Conservation (phyloP, 2,329 filamentous ascomycete species). For the Pseudogymnoascus sp. region DNA sequence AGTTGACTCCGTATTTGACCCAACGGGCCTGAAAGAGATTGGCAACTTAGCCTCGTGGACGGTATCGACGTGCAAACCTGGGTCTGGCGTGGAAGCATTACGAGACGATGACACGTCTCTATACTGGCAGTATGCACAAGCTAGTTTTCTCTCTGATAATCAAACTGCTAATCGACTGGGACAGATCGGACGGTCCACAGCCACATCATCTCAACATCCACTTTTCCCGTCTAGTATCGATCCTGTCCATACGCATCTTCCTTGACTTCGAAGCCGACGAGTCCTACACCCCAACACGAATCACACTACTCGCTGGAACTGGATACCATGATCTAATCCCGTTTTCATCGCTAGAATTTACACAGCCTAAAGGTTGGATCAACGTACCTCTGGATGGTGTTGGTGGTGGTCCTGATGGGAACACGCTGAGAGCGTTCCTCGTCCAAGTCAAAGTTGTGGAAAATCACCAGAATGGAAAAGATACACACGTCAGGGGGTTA, state of each 20-base stretch:
- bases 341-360: slow-evolving; percentile 73
- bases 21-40: slow-evolving; percentile 68
- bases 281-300: slow-evolving; percentile 91
- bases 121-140: slow-evolving; percentile 65
- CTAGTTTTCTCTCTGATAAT: not conserved
- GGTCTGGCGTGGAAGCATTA: slow-evolving; percentile 69
- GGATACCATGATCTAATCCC: slow-evolving; percentile 87
- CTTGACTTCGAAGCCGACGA: slow-evolving; percentile 92
- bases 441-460: slow-evolving; percentile 86
- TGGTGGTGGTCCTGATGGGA: slow-evolving; percentile 51
- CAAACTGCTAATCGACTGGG: slow-evolving; percentile 3
- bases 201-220: slow-evolving; percentile 78
- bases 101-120: slow-evolving; percentile 63
- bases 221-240: slow-evolving; percentile 76
- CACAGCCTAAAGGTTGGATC: slow-evolving; percentile 81
- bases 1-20: slow-evolving; percentile 39
- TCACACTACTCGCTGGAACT: slow-evolving; percentile 81
- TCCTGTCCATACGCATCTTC: slow-evolving; percentile 69
- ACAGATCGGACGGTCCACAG: slow-evolving; percentile 72
- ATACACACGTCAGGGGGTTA: slow-evolving; percentile 91
- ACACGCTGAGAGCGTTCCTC: slow-evolving; percentile 78
- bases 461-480: slow-evolving; percentile 98
- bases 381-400: slow-evolving; percentile 67
- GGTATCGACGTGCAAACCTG: slow-evolving; percentile 73
- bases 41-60: slow-evolving; percentile 78